Evolutionary conservation across 108 stramenopile species (phyloP).

Genomic region (Craspedostauros australis): DNA sequence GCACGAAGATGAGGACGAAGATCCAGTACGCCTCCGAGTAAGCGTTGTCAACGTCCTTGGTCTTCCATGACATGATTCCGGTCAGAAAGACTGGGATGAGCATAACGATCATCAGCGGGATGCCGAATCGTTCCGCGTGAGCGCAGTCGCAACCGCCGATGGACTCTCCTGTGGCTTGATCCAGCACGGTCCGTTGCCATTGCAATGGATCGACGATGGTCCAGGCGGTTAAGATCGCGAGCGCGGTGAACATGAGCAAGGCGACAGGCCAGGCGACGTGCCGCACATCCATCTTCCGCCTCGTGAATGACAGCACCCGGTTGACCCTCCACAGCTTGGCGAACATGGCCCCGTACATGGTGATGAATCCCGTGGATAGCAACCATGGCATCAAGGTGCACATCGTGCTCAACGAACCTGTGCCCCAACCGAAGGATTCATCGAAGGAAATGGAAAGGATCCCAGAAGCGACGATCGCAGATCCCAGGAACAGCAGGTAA

Average conservation of each 20-base stretch:
- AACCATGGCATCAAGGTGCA: conserved; percentile 17
- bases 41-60: conserved; percentile 11
- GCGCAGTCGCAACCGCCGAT: conserved; percentile 7
- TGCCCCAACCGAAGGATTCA: conserved; percentile 1
- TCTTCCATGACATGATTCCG: conserved; percentile 9
- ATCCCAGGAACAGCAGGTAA: conserved; percentile 17
- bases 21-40: conserved; percentile 12
- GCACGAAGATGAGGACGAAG: conserved; percentile 16
- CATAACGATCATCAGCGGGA: conserved; percentile 14
- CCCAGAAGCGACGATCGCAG: conserved; percentile 21
- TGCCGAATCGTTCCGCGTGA: neutral
- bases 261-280: conserved; percentile 27
- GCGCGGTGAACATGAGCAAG: conserved; percentile 13
- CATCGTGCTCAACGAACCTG: neutral
- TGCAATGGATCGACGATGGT: conserved; percentile 19
- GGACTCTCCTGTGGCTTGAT: too few species aligned
- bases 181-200: conserved; percentile 14
- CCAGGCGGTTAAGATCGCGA: conserved; percentile 18
- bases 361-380: conserved; percentile 11
- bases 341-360: conserved; percentile 18
- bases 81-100: conserved; percentile 3
- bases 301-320: neutral
- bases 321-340: conserved; percentile 21
- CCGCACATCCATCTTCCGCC: neutral
- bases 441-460: conserved; percentile 17